Percentiles rank a stretch among this genome's conserved stretches.
Conservation (phyloP, 2,329 filamentous ascomycete genomes). For the Fulvia fulva region DNA sequence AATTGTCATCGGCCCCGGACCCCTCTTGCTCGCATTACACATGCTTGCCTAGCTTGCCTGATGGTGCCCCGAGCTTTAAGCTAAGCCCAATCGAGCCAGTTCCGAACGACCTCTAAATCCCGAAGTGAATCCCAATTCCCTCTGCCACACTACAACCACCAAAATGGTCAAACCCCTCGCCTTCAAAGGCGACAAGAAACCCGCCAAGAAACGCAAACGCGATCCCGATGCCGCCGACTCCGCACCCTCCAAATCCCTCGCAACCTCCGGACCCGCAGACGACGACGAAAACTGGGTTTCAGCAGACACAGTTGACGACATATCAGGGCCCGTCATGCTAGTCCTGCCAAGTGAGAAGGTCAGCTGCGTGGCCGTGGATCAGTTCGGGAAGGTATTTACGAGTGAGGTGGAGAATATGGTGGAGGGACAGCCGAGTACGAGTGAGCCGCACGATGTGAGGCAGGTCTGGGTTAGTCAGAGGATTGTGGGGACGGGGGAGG, state of each 20-base stretch:
- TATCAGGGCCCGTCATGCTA: conserved; percentile 77
- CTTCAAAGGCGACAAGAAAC: conserved; percentile 97
- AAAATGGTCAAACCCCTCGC: conserved; percentile 80
- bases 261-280: conserved; percentile 42
- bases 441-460: conserved; percentile 91
- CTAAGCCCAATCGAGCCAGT: background rate
- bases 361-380: conserved; percentile 77
- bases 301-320: conserved; percentile 68
- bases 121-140: background rate
- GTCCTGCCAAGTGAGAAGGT: conserved; percentile 72
- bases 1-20: no score
- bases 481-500: conserved; percentile 72
- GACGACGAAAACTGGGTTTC: conserved; percentile 89
- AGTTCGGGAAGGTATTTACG: conserved; percentile 80
- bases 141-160: background rate
- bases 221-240: conserved; percentile 46
- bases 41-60: background rate
- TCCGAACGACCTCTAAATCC: background rate
- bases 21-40: no score
- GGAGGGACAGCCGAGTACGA: conserved; percentile 73
- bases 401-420: conserved; percentile 81
- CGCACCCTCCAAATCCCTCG: conserved; percentile 34
- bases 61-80: background rate
- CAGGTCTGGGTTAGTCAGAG: conserved; percentile 92
- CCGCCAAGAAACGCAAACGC: conserved; percentile 71